Evolutionary conservation across 164 flowering plant genomes (phyloP).

Genomic region (Vitis amurensis): DNA sequence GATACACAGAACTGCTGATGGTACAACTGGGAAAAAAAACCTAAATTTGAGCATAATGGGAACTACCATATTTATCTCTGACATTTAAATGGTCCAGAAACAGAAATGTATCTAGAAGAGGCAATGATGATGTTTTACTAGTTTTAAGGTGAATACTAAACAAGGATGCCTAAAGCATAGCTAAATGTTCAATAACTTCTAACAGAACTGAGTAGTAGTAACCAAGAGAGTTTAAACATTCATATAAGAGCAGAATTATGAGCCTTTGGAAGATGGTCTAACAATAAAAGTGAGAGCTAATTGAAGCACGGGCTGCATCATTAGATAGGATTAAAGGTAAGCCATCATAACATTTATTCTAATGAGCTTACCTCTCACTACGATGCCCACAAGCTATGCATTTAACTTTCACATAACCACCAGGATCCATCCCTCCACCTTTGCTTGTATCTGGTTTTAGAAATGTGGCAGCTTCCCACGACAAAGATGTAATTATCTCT

Average conservation of each 20-base stretch:
- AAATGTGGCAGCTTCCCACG: conserved; percentile 90
- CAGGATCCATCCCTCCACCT: conserved; percentile 95
- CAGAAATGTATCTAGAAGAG: neutral
- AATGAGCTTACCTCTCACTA: conserved; percentile 57
- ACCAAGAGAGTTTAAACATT: neutral
- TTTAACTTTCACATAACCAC: conserved; percentile 88
- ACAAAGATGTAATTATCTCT: conserved; percentile 77
- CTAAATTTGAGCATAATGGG: neutral
- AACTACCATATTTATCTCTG: neutral
- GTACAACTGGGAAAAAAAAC: neutral
- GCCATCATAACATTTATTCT: too few relatives aligned
- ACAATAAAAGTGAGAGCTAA: too few relatives aligned
- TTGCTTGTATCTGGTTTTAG: conserved; percentile 87
- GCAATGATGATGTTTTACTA: neutral
- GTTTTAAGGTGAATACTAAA: neutral
- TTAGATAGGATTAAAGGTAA: too few relatives aligned
- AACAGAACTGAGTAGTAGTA: neutral
- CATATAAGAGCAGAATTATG: too few relatives aligned
- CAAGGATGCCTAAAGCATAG: neutral
- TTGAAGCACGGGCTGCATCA: too few relatives aligned
- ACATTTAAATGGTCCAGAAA: neutral
- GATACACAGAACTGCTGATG: neutral
- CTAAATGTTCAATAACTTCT: neutral
- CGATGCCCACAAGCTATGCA: conserved; percentile 79
- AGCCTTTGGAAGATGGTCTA: too few relatives aligned